Evolutionary conservation across 495 filamentous ascomycete species (phyloP).

Genomic region (Talaromyces liani): DNA sequence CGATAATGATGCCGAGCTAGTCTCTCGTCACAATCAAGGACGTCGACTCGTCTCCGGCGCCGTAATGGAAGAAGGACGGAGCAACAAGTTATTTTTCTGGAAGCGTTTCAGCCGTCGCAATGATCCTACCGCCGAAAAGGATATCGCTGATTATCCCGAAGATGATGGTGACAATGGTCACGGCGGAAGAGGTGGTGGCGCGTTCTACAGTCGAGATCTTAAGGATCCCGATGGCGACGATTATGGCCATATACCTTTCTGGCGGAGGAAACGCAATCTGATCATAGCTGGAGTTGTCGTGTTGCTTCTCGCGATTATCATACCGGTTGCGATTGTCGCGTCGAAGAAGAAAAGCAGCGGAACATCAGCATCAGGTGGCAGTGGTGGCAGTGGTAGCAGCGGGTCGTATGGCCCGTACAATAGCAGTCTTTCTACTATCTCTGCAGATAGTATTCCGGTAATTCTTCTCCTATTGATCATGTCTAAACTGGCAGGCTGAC

Average conservation of each 20-base stretch:
- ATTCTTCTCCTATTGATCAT: conserved; percentile 2
- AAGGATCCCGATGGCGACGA: neutral
- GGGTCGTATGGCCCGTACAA: conserved; percentile 35
- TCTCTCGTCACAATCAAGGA: conserved; percentile 36
- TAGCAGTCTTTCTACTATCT: conserved; percentile 50
- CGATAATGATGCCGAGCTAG: conserved; percentile 12
- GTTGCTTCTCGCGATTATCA: conserved; percentile 61
- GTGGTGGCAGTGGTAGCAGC: neutral
- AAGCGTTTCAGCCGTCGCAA: conserved; percentile 26
- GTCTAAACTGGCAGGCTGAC: neutral
- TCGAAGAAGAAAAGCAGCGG: conserved; percentile 52
- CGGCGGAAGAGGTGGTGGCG: conserved; percentile 9
- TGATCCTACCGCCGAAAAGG: conserved; percentile 6
- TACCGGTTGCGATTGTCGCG: conserved; percentile 64
- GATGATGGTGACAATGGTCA: conserved; percentile 7
- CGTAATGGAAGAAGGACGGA: conserved; percentile 56
- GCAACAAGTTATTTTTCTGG: conserved; percentile 29
- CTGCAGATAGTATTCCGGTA: conserved; percentile 55
- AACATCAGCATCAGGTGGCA: conserved; percentile 2
- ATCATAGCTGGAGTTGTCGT: conserved; percentile 39
- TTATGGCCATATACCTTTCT: conserved; percentile 8
- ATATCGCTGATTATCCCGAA: neutral
- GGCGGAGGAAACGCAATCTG: conserved; percentile 38
- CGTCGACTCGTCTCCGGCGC: conserved; percentile 61
- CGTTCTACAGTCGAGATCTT: neutral